Percentiles rank a stretch among this genome's conserved stretches.
Evolutionary conservation across 352 stramenopile species (phyloP).

Genomic region (Pythium guiyangense): DNA sequence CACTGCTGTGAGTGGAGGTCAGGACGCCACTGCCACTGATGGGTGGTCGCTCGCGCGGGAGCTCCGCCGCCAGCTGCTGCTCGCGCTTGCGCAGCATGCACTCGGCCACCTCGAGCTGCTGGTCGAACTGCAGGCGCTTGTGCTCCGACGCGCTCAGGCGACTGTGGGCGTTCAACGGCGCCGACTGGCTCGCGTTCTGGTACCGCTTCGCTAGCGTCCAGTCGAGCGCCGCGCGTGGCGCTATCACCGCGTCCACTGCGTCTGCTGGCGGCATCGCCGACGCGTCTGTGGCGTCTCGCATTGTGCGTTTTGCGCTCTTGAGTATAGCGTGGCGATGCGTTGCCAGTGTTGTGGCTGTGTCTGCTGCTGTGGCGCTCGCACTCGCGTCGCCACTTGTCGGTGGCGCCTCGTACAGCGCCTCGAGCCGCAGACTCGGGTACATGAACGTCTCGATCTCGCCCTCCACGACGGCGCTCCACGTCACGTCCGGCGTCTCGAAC

Average conservation of each 20-base stretch:
- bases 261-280: constrained; percentile 18
- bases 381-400: not conserved
- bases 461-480: constrained; percentile 55
- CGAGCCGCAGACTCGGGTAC: constrained; percentile 62
- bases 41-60: constrained; percentile 3
- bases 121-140: constrained; percentile 39
- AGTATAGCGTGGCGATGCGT: not conserved
- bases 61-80: constrained; percentile 22
- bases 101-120: constrained; percentile 57
- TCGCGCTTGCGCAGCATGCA: constrained; percentile 34
- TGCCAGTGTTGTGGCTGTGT: not conserved
- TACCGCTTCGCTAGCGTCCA: constrained; percentile 47
- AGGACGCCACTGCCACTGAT: not conserved
- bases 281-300: not conserved
- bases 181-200: constrained; percentile 22
- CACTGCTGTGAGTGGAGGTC: not conserved
- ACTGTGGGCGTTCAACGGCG: constrained; percentile 18
- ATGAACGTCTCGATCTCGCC: constrained; percentile 70
- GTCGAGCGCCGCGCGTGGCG: constrained; percentile 33
- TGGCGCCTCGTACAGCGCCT: constrained; percentile 34
- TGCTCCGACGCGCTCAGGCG: constrained; percentile 22
- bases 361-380: not conserved
- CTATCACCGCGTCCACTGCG: constrained; percentile 31
- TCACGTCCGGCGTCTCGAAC: constrained; percentile 53
- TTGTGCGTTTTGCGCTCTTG: too few relatives aligned